Percentiles rank a stretch among this genome's conserved stretches.
phyloP scores from a whole-genome alignment of 192 early-diverging fungal genomes.

The Umbelopsis isabellina region DNA sequence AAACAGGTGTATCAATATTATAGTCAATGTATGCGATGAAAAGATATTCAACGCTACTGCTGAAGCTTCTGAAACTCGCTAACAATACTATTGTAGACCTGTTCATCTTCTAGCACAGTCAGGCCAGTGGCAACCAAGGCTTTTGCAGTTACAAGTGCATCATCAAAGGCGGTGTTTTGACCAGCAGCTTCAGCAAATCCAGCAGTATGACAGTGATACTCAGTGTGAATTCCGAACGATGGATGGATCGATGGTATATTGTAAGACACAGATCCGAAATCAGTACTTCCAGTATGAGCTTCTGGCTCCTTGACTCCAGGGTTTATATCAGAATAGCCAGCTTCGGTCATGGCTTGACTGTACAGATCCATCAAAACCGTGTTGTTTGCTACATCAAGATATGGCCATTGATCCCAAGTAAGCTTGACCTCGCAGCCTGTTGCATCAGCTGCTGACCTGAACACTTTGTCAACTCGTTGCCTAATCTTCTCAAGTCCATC shows the following conservation, averaged over 20 bases:
- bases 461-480: conserved; percentile 44
- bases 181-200: background rate
- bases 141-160: background rate
- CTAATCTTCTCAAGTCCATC: conserved; percentile 47
- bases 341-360: conserved; percentile 21
- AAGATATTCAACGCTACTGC: background rate
- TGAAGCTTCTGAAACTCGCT: background rate
- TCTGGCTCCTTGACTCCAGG: conserved; percentile 23
- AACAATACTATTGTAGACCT: background rate
- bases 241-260: conserved; percentile 6
- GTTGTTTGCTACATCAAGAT: conserved; percentile 62
- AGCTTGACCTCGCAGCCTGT: conserved; percentile 63
- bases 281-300: conserved; percentile 7
- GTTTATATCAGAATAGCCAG: conserved; percentile 27
- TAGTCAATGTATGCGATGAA: no score
- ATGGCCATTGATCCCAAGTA: conserved; percentile 40
- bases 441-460: conserved; percentile 60
- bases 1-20: no score
- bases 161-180: background rate
- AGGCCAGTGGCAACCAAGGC: conserved; percentile 11
- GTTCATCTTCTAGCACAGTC: background rate
- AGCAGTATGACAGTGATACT: background rate
- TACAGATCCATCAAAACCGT: conserved; percentile 37
- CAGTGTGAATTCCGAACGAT: background rate
- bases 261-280: conserved; percentile 3